Conservation (phyloP, 2,329 filamentous ascomycete genomes). For the Ophiocordyceps australis region DNA sequence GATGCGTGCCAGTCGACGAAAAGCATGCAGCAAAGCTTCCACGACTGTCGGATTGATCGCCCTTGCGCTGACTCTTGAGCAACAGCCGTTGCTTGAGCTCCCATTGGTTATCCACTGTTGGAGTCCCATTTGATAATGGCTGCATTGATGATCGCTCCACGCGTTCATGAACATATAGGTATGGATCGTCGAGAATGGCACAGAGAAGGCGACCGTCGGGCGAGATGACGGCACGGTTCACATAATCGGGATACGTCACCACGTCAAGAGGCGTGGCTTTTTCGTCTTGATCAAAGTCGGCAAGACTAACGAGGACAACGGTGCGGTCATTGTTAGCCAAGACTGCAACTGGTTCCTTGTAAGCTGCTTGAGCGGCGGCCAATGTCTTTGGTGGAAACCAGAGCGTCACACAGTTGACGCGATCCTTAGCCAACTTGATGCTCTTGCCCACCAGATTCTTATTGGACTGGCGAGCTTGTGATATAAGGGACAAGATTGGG, state of each 20-base stretch:
- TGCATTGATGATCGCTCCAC: too few species aligned
- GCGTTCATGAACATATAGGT: conserved; percentile 64
- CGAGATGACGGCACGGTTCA: conserved; percentile 90
- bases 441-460: conserved; percentile 30
- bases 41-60: conserved; percentile 34
- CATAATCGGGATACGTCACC: conserved; percentile 61
- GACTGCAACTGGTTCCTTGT: conserved; percentile 41
- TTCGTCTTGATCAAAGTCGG: conserved; percentile 29
- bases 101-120: conserved; percentile 27
- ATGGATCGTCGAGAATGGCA: conserved; percentile 75
- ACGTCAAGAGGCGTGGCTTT: conserved; percentile 43
- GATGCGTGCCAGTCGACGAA: conserved; percentile 49
- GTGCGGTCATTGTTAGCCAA: conserved; percentile 86
- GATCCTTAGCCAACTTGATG: conserved; percentile 35
- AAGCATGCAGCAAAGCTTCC: conserved; percentile 69
- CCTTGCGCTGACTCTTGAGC: conserved; percentile 36
- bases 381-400: conserved; percentile 32
- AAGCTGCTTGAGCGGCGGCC: conserved; percentile 16
- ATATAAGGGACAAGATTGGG: conserved; percentile 15
- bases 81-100: conserved; percentile 29
- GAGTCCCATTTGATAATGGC: too few species aligned
- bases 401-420: conserved; percentile 49
- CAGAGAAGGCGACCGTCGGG: conserved; percentile 68
- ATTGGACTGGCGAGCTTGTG: conserved; percentile 18
- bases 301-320: conserved; percentile 66